phyloP scores from a whole-genome alignment of 805 yeast species.

The Cyberlindnera subsufficiens region DNA sequence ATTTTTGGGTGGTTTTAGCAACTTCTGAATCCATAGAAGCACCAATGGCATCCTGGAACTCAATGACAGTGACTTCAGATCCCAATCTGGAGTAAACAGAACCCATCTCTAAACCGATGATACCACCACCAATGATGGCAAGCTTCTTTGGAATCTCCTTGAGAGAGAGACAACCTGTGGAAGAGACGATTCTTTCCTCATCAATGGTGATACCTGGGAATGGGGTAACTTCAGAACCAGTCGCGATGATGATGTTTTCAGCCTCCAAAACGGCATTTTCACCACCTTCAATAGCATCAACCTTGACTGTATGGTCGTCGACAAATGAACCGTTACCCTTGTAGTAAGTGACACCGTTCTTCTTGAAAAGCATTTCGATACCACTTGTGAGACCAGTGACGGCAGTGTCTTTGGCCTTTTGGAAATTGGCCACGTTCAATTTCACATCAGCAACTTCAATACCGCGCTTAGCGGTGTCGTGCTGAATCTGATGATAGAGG shows the following conservation, averaged over 20 bases:
- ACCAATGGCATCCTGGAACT: conserved; percentile 87
- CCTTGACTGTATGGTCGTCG: conserved; percentile 71
- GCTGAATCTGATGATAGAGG: conserved; percentile 79
- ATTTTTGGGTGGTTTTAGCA: conserved; percentile 82
- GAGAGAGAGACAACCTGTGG: conserved; percentile 85
- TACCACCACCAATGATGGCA: conserved; percentile 98
- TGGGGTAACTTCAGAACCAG: conserved; percentile 97
- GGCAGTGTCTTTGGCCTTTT: conserved; percentile 87
- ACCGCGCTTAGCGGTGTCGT: conserved; percentile 84
- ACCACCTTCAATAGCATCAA: conserved; percentile 81
- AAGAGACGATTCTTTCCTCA: conserved; percentile 93
- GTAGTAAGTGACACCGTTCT: conserved; percentile 89
- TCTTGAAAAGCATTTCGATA: conserved; percentile 90
- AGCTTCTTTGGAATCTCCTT: conserved; percentile 88
- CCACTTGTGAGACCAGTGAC: conserved; percentile 91
- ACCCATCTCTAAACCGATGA: conserved; percentile 99
- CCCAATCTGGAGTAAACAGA: conserved; percentile 96
- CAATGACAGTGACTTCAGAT: conserved; percentile 89
- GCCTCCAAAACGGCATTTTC: conserved; percentile 72
- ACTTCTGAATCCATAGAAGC: conserved; percentile 98
- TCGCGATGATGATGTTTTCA: conserved; percentile 88
- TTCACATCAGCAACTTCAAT: conserved; percentile 76
- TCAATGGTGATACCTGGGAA: conserved; percentile 97
- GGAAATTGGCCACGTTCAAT: conserved; percentile 72
- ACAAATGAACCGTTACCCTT: conserved; percentile 90